Evolutionary conservation across 1,284 basidiomycete species (phyloP).

Genomic region (Sanghuangporus weigelae): DNA sequence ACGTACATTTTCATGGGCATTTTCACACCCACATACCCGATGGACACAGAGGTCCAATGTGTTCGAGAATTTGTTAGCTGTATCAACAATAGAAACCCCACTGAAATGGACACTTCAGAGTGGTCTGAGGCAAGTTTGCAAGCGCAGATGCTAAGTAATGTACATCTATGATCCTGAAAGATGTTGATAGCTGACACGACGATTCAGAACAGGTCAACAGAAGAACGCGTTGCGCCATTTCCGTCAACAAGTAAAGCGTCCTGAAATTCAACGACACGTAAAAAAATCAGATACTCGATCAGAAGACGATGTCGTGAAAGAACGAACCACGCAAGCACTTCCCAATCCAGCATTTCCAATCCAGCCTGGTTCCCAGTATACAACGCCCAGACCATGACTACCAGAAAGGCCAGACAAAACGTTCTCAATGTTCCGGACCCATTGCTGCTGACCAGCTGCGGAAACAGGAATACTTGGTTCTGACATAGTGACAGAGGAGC

Average conservation of each 20-base stretch:
- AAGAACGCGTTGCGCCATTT: slow-evolving; percentile 28
- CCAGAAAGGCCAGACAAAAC: slow-evolving; percentile 42
- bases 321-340: slow-evolving; percentile 47
- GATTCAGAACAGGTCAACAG: slow-evolving; percentile 22
- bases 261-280: slow-evolving; percentile 18
- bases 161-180: not conserved
- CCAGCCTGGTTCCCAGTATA: slow-evolving; percentile 65
- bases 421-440: slow-evolving; percentile 46
- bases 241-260: slow-evolving; percentile 31
- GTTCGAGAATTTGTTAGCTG: not conserved
- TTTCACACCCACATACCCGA: not conserved
- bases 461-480: slow-evolving; percentile 46
- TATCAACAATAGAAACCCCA: not conserved
- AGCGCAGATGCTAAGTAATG: not conserved
- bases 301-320: not conserved
- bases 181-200: not conserved
- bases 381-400: slow-evolving; percentile 40
- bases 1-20: too few relatives aligned
- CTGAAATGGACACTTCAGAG: not conserved
- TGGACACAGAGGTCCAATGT: not conserved
- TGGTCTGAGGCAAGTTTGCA: not conserved
- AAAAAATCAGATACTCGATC: not conserved
- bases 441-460: slow-evolving; percentile 46
- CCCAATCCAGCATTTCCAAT: slow-evolving; percentile 53
- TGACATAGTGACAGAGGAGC: slow-evolving; percentile 42